These are phyloP conservation scores for Ceratocystis cacaofunesta DNA, from an alignment of 2,329 filamentous ascomycete species.

Conservation along the genomic window DNA sequence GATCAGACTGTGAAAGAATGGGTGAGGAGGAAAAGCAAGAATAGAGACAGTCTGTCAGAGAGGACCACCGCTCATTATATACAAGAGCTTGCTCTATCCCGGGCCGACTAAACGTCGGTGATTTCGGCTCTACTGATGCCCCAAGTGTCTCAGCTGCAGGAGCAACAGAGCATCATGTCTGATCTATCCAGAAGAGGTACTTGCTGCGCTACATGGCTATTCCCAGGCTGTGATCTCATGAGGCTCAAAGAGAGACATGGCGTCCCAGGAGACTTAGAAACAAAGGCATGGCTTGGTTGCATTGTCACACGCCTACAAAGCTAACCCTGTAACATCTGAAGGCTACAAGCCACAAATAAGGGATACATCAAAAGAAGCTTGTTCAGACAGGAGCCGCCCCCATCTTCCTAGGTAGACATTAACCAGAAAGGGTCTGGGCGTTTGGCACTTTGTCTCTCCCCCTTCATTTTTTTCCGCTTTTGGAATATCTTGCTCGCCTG, in stretches of 20 bases:
- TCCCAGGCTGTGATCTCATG: neutral
- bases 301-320: neutral
- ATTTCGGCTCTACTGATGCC: neutral
- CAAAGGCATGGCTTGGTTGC: neutral
- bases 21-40: conserved; percentile 15
- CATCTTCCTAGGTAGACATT: neutral
- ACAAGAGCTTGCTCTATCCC: neutral
- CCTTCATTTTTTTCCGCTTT: too few relatives aligned
- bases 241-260: neutral
- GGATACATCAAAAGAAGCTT: neutral
- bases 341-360: neutral
- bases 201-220: neutral
- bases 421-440: neutral
- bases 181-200: neutral
- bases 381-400: neutral
- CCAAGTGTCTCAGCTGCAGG: neutral
- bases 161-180: neutral
- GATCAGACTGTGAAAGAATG: conserved; percentile 12
- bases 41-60: neutral
- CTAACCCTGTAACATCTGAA: neutral
- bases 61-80: conserved; percentile 10
- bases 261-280: neutral
- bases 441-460: neutral
- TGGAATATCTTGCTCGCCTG: too few relatives aligned
- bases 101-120: neutral